These are phyloP conservation scores for Geotrichum bryndzae DNA, from an alignment of 1,139 yeast species.

Conservation along the genomic window DNA sequence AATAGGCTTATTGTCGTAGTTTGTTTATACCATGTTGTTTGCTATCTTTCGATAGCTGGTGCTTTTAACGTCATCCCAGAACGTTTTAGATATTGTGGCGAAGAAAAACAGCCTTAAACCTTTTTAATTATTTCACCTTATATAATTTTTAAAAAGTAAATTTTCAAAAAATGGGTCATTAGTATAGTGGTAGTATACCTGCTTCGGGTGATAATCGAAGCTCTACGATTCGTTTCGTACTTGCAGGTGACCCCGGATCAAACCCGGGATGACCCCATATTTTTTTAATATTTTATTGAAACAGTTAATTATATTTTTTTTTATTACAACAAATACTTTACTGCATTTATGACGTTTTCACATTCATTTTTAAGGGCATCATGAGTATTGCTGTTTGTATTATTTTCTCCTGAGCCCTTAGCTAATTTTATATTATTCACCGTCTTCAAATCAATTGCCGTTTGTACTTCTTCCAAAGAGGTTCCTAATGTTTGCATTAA, in stretches of 20 bases:
- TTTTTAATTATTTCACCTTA: too few relatives aligned
- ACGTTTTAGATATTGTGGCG: too few relatives aligned
- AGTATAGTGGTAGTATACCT: conserved; percentile 20
- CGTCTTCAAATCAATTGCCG: neutral
- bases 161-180: conserved; percentile 14
- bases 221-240: conserved; percentile 13
- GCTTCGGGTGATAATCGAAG: conserved; percentile 18
- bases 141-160: too few relatives aligned
- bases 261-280: conserved; percentile 19
- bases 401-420: neutral
- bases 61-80: too few relatives aligned
- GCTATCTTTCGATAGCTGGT: too few relatives aligned
- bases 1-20: too few relatives aligned
- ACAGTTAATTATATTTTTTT: too few relatives aligned
- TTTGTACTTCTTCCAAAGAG: neutral
- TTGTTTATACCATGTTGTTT: too few relatives aligned
- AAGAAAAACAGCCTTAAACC: too few relatives aligned
- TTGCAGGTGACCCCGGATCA: conserved; percentile 21
- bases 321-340: too few relatives aligned
- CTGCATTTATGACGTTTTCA: too few relatives aligned
- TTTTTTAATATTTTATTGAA: neutral
- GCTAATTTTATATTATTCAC: neutral
- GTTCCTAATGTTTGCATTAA: neutral
- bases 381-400: neutral
- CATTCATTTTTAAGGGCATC: neutral